phyloP scores from a whole-genome alignment of 805 yeast species.

The Torulaspora quercuum region DNA sequence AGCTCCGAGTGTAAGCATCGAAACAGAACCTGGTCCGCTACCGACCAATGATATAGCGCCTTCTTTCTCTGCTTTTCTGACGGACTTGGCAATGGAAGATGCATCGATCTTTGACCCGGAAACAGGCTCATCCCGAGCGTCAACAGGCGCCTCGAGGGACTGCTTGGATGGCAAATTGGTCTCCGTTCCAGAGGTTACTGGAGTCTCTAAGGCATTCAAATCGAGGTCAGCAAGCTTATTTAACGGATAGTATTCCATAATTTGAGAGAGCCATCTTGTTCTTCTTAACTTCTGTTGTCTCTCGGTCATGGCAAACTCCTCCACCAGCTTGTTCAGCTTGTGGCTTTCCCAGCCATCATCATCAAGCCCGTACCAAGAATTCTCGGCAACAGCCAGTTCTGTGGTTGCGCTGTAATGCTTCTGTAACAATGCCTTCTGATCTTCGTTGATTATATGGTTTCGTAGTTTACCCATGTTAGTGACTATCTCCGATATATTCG shows the following conservation, averaged over 20 bases:
- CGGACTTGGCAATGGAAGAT: conserved; percentile 1
- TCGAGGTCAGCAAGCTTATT: conserved; percentile 56
- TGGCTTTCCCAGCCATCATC: conserved; percentile 66
- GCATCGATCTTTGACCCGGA: neutral
- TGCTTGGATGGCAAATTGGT: no score
- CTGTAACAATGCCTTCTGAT: conserved; percentile 34
- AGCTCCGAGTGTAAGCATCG: conserved; percentile 82
- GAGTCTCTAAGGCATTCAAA: conserved; percentile 38
- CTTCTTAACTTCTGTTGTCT: conserved; percentile 54
- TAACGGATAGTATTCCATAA: conserved; percentile 87
- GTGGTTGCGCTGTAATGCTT: conserved; percentile 22
- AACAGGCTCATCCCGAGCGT: neutral
- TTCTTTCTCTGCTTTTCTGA: conserved; percentile 13
- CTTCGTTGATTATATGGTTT: conserved; percentile 50
- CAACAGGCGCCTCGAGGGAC: neutral
- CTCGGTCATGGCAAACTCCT: conserved; percentile 54
- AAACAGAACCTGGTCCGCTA: conserved; percentile 88
- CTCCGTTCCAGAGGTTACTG: no score
- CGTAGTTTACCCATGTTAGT: conserved; percentile 66
- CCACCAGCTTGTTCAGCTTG: conserved; percentile 57
- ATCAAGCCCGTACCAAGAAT: conserved; percentile 42
- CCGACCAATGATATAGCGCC: conserved; percentile 84
- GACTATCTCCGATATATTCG: conserved; percentile 66
- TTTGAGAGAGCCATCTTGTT: conserved; percentile 81
- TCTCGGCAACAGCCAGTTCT: conserved; percentile 17